Evolutionary conservation across 495 filamentous ascomycete genomes (phyloP).

Genomic region (Astrocystis sublimbata): DNA sequence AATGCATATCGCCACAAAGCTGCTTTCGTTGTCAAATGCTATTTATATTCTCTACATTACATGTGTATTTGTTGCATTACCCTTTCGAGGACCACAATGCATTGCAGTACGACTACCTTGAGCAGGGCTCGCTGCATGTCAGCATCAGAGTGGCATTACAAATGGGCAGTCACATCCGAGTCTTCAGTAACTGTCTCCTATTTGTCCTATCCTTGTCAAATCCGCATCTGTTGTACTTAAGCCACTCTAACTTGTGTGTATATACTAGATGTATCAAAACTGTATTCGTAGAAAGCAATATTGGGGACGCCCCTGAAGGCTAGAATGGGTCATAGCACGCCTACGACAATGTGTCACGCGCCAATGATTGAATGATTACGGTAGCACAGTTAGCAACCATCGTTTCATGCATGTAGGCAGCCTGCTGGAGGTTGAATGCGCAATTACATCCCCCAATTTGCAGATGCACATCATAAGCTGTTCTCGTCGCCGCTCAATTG

Average conservation of each 20-base stretch:
- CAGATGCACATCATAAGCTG: neutral
- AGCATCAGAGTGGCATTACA: conserved; percentile 15
- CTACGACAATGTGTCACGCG: conserved; percentile 19
- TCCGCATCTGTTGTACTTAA: conserved; percentile 24
- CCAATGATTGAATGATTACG: conserved; percentile 11
- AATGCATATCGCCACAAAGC: neutral
- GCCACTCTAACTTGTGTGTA: conserved; percentile 19
- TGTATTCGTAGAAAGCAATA: conserved; percentile 6
- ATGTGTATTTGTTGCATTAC: neutral
- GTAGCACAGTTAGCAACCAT: conserved; percentile 17
- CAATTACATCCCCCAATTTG: conserved; percentile 5
- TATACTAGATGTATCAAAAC: neutral
- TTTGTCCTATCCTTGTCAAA: conserved; percentile 28
- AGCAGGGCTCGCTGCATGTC: conserved; percentile 17
- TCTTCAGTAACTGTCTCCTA: conserved; percentile 24
- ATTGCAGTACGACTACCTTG: neutral
- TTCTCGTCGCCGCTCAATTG: conserved; percentile 2
- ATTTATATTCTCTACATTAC: conserved; percentile 1
- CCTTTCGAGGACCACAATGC: too few relatives aligned
- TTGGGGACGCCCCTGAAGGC: neutral
- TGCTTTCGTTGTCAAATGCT: conserved; percentile 10
- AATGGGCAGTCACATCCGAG: conserved; percentile 21
- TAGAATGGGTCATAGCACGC: neutral
- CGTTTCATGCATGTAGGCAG: conserved; percentile 19
- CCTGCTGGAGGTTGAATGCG: conserved; percentile 6